Evolutionary conservation across 192 early-diverging fungal species (phyloP), one percentile per base, ranked within the genome.

Genomic region (Physocladia obscura): DNA sequence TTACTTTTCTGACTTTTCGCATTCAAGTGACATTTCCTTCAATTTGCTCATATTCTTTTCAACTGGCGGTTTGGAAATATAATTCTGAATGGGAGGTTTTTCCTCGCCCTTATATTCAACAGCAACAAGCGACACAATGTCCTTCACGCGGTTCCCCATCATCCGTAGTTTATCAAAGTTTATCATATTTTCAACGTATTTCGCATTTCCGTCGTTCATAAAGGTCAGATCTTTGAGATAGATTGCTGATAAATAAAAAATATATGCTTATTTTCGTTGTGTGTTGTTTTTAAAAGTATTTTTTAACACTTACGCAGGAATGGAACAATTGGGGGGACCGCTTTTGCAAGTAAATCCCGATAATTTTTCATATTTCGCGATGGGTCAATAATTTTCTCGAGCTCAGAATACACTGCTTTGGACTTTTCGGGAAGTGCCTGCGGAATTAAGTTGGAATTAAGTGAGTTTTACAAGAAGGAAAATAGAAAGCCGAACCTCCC

Each of bases 91-190:
- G 2, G 65, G 64, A 11, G 85, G 80, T 30, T 79, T 74, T n/a
- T n/a, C n/a, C n/a, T n/a, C n/a, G n/a, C n/a, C n/a, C n/a, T 71
- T 74, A 62, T 81, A 83, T 36, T 78, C 79, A 19, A 71, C 62
- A 13, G 39, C 47, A 26, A 69, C 82, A 22, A 84, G 63, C 1
- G 67, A 65, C 17, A 76, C 67, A 44, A 87, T 83, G 29, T 84
- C 85, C 32, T 79, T 74, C 34, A 88, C 86, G 27, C 82, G 75
- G 37, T 78, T 79, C 31, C 79, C 81, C 84, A 88, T 87, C 82
- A 85, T 85, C 11, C 84, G 74, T 26, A 88, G 77, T 63, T 88
- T 88, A n/a, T 88, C 86, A 58, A 88, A 81, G 57, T 88, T 88
- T 34, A 88, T 79, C 77, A n/a, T n/a, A n/a, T n/a, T n/a, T 48